These are phyloP conservation scores for Cladophialophora chaetospira DNA, from an alignment of 2,329 filamentous ascomycete species.

Conservation along the genomic window DNA sequence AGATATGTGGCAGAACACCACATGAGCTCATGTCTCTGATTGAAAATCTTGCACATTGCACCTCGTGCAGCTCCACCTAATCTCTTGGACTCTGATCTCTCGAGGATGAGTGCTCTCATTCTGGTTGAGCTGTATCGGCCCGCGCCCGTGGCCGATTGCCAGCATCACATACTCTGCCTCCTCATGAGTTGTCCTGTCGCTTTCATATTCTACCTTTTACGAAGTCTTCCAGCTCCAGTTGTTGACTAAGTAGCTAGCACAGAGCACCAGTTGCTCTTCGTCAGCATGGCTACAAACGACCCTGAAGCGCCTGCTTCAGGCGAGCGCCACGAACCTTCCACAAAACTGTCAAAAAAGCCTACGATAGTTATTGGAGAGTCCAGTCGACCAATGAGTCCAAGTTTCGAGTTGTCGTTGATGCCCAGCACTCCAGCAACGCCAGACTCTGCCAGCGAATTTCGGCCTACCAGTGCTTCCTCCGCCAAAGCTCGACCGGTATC, in stretches of 20 bases:
- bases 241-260: no score
- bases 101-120: not conserved
- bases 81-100: not conserved
- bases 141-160: not conserved
- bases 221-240: no score
- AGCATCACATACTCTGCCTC: not conserved
- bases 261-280: not conserved
- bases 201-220: not conserved
- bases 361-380: conserved; percentile 4
- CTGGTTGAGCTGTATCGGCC: not conserved
- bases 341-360: not conserved
- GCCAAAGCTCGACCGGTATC: not conserved
- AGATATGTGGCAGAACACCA: not conserved
- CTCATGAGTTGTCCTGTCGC: not conserved
- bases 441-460: not conserved
- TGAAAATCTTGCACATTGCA: not conserved
- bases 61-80: not conserved
- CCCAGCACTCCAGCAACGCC: conserved; percentile 7
- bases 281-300: not conserved
- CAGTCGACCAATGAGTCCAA: conserved; percentile 1
- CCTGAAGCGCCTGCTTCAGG: not conserved
- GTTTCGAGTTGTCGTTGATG: not conserved
- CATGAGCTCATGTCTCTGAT: not conserved
- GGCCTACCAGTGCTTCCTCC: conserved; percentile 3
- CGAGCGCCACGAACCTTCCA: not conserved